phyloP scores from a whole-genome alignment of 2,329 filamentous ascomycete genomes.

The Trichophyton verrucosum region DNA sequence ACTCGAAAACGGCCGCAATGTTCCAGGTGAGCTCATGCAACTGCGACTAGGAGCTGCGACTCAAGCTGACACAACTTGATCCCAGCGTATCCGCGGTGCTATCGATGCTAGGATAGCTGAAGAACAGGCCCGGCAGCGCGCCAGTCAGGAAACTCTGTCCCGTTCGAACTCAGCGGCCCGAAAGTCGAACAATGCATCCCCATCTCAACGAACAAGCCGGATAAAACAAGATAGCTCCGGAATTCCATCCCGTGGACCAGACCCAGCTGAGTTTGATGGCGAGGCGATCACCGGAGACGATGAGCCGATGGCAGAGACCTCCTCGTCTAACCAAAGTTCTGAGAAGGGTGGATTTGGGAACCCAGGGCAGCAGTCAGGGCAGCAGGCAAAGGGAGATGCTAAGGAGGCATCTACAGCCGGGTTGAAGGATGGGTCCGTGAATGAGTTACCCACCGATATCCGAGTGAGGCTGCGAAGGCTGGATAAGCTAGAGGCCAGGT shows the following conservation, averaged over 20 bases:
- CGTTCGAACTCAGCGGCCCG: slow-evolving; percentile 33
- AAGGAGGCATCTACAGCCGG: slow-evolving; percentile 14
- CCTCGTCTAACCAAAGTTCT: slow-evolving; percentile 38
- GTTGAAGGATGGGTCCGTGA: slow-evolving; percentile 14
- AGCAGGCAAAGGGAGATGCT: slow-evolving; percentile 8
- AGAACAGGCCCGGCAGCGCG: slow-evolving; percentile 70
- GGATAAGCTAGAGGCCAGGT: slow-evolving; percentile 80
- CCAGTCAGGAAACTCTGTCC: slow-evolving; percentile 31
- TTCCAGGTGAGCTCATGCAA: slow-evolving; percentile 1
- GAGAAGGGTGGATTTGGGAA: slow-evolving; percentile 19
- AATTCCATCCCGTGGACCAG: slow-evolving; percentile 48
- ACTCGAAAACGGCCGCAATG: background rate
- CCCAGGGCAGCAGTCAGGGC: slow-evolving; percentile 3
- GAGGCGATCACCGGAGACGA: slow-evolving; percentile 80
- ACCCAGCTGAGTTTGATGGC: slow-evolving; percentile 76
- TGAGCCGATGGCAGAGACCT: slow-evolving; percentile 52
- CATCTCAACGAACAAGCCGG: slow-evolving; percentile 21
- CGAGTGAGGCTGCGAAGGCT: slow-evolving; percentile 65
- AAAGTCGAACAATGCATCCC: slow-evolving; percentile 12
- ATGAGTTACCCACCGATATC: slow-evolving; percentile 61
- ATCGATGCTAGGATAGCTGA: slow-evolving; percentile 82
- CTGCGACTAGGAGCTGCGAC: background rate
- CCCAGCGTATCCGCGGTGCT: slow-evolving; percentile 65
- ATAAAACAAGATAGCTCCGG: slow-evolving; percentile 16
- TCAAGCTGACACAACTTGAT: background rate